Evolutionary conservation across 805 yeast species (phyloP).

Genomic region (Jamesozyma rosinii): DNA sequence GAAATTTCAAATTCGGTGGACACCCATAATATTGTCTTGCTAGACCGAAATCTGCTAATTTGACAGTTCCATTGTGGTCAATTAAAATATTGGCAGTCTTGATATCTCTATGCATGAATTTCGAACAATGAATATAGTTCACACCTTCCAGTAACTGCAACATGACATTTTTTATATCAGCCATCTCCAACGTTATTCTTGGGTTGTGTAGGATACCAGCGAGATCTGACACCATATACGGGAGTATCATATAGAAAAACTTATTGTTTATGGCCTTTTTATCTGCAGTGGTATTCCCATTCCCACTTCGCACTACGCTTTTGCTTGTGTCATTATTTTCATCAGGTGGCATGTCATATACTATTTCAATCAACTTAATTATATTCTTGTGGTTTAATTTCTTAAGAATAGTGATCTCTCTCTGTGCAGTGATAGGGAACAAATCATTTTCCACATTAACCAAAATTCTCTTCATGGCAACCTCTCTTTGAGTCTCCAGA

Average conservation of each 20-base stretch:
- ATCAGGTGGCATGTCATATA: constrained; percentile 41
- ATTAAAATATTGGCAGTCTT: constrained; percentile 92
- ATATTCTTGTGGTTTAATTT: constrained; percentile 60
- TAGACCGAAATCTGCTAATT: constrained; percentile 92
- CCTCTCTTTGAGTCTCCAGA: constrained; percentile 42
- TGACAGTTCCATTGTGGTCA: constrained; percentile 65
- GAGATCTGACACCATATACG: constrained; percentile 86
- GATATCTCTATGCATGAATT: constrained; percentile 75
- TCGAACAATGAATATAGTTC: constrained; percentile 56
- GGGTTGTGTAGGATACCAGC: constrained; percentile 85
- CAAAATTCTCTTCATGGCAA: constrained; percentile 83
- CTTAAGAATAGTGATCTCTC: constrained; percentile 82
- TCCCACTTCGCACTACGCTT: constrained; percentile 4
- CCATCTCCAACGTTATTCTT: constrained; percentile 44
- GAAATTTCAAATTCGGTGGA: constrained; percentile 41
- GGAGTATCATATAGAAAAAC: constrained; percentile 75
- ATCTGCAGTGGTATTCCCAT: neutral
- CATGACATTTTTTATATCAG: constrained; percentile 78
- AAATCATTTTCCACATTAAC: constrained; percentile 41
- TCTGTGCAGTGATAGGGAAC: constrained; percentile 88
- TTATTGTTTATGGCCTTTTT: constrained; percentile 6
- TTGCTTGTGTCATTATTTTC: constrained; percentile 6
- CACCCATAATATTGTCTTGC: constrained; percentile 67
- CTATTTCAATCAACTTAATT: constrained; percentile 70
- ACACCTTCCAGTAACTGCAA: constrained; percentile 71